These are phyloP conservation scores for Aquilaria sinensis DNA, from an alignment of 345 rosid species.

Conservation along the genomic window DNA sequence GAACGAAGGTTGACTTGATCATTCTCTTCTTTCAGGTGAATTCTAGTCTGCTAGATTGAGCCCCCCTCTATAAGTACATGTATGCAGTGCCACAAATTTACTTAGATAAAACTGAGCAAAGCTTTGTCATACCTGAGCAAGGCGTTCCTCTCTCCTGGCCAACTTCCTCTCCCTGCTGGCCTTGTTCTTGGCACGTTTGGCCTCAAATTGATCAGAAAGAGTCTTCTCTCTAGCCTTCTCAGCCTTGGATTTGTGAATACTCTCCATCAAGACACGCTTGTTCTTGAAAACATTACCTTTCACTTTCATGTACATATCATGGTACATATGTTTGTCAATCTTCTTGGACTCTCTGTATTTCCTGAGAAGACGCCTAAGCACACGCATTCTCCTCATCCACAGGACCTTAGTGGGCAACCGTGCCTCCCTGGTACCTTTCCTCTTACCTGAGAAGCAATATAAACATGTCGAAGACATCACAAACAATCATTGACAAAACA, in stretches of 20 bases:
- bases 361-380: conserved; percentile 51
- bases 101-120: background rate
- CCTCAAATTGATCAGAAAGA: conserved; percentile 63
- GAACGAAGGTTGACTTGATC: no score
- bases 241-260: conserved; percentile 69
- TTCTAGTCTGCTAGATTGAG: background rate
- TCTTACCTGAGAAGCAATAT: conserved; percentile 41
- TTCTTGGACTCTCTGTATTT: conserved; percentile 65
- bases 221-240: conserved; percentile 79
- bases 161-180: conserved; percentile 69
- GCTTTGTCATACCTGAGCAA: conserved; percentile 41
- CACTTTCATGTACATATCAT: conserved; percentile 83
- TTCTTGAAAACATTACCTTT: conserved; percentile 78
- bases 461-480: background rate
- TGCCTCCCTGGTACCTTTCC: conserved; percentile 78
- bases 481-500: background rate
- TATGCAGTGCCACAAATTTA: background rate
- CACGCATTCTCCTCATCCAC: conserved; percentile 77
- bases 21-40: no score
- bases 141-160: conserved; percentile 66
- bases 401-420: conserved; percentile 71
- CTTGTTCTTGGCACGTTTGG: conserved; percentile 71
- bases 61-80: background rate
- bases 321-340: conserved; percentile 82
- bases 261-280: conserved; percentile 77